phyloP scores from a whole-genome alignment of 352 stramenopile genomes.

The Globisporangium rhizosaccharum region DNA sequence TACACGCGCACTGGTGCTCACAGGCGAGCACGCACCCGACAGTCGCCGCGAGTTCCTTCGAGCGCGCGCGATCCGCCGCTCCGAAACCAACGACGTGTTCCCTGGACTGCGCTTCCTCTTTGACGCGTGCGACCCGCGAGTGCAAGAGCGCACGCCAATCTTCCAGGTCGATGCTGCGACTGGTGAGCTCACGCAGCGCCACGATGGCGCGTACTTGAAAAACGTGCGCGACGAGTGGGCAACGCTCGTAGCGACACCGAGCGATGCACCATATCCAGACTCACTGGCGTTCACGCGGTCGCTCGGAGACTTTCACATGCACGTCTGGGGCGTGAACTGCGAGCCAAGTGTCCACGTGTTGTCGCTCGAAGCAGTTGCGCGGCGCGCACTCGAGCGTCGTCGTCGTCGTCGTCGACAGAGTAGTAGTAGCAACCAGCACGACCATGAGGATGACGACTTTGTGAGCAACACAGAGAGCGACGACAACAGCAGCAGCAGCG shows the following conservation, averaged over 20 bases:
- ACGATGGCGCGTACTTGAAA: slow-evolving; percentile 78
- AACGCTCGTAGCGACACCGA: slow-evolving; percentile 71
- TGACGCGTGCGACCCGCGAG: slow-evolving; percentile 41
- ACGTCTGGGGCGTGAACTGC: slow-evolving; percentile 73
- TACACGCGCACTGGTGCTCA: slow-evolving; percentile 41
- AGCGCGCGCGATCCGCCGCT: slow-evolving; percentile 33
- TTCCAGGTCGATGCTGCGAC: slow-evolving; percentile 23
- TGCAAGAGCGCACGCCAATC: slow-evolving; percentile 23
- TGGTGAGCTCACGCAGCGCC: slow-evolving; percentile 29
- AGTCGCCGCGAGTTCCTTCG: slow-evolving; percentile 67
- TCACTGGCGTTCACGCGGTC: slow-evolving; percentile 85
- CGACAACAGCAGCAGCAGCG: slow-evolving; percentile 17
- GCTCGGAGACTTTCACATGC: slow-evolving; percentile 86
- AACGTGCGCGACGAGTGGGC: slow-evolving; percentile 91
- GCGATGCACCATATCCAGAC: slow-evolving; percentile 62
- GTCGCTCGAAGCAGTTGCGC: slow-evolving; percentile 32
- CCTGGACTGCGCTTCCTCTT: slow-evolving; percentile 84
- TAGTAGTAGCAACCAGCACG: slow-evolving; percentile 17
- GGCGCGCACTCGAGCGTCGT: slow-evolving; percentile 8
- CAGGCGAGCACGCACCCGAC: slow-evolving; percentile 82
- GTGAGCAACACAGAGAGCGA: slow-evolving; percentile 16
- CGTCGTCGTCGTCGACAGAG: background rate
- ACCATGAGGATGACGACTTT: slow-evolving; percentile 8
- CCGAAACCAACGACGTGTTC: slow-evolving; percentile 19
- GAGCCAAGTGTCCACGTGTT: slow-evolving; percentile 57